Base-by-base conservation (phyloP, 148 eudicot species). In the Gaultheria prostrata region DNA sequence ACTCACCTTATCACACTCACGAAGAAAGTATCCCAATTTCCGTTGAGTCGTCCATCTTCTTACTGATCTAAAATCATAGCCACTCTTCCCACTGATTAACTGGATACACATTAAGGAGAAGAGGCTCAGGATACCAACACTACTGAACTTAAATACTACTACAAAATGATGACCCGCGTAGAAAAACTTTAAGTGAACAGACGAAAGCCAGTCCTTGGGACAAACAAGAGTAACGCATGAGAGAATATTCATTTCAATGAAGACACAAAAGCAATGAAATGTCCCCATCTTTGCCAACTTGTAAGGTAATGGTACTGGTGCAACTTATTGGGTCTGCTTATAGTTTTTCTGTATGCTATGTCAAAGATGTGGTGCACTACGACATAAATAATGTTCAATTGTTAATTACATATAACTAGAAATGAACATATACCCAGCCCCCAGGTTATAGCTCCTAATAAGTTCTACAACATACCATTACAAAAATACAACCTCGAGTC, bases 1-100 rank as follows among this genome's bases (percentile, higher is more conserved):
- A 85, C 78, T 88, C 86, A 95, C 99, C 86, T 97, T 97, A 71
- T 97, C 99, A 82, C 99, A 97, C 28, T 95, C 98, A 63, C 84
- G 39, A 80, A 97, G 92, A 84, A 85, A 84, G 87, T 97, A 97
- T 87, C 99, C 99, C 83, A 93, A 89, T 88, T 93, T 95, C 86
- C 77, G 90, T 56, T 89, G 89, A 51, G 92, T 81, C 67, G 97
- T 93, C 98, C 97, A 93, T 84, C 95, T 89, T 86, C 89, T 89
- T 81, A 97, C 98, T 70, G 98, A 88, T 88, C 92, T 94, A 82
- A 85, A 97, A 81, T 97, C 94, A 85, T 97, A 95, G 85, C 94
- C 95, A 82, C 81, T 86, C 77, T 84, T 89, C 82, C 97, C 97
- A 82, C 94, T 90, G 67, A 85, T 85, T 82, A 97, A 90, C 97